Evolutionary conservation across 306 rosid genomes (phyloP).

Genomic region (Gastrolobium villosum): DNA sequence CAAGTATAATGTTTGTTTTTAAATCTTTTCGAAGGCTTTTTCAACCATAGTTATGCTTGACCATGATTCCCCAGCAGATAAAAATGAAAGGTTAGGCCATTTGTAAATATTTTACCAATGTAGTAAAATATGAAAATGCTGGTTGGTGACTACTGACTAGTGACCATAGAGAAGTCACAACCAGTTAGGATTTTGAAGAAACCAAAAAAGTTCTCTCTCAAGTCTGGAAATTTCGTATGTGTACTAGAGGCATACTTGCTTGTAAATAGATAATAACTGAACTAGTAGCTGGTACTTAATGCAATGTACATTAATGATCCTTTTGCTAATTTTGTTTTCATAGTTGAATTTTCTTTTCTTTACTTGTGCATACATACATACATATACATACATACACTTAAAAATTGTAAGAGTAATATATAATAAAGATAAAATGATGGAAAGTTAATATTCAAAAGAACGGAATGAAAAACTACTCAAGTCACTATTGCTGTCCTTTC

Average conservation of each 20-base stretch:
- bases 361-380: not conserved
- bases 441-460: not conserved
- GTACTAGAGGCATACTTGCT: conserved; percentile 4
- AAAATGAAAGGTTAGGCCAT: not conserved
- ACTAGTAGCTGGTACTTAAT: conserved; percentile 28
- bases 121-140: conserved; percentile 35
- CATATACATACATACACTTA: not conserved
- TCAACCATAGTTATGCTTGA: conserved; percentile 17
- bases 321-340: conserved; percentile 34
- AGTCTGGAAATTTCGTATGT: conserved; percentile 20
- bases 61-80: conserved; percentile 34
- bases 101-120: conserved; percentile 13
- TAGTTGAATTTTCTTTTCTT: conserved; percentile 22
- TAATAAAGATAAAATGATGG: conserved; percentile 13
- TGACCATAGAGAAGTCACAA: conserved; percentile 20
- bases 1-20: conserved; percentile 14
- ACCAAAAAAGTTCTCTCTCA: not conserved
- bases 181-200: conserved; percentile 24
- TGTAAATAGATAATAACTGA: conserved; percentile 17
- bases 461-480: not conserved
- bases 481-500: conserved; percentile 37
- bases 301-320: conserved; percentile 25
- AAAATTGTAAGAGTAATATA: conserved; percentile 18
- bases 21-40: conserved; percentile 28
- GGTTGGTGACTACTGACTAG: conserved; percentile 37